Evolutionary conservation across 179 eudicot genomes (phyloP), one percentile per base, ranked within the genome.

Genomic region (Dionaea muscipula): DNA sequence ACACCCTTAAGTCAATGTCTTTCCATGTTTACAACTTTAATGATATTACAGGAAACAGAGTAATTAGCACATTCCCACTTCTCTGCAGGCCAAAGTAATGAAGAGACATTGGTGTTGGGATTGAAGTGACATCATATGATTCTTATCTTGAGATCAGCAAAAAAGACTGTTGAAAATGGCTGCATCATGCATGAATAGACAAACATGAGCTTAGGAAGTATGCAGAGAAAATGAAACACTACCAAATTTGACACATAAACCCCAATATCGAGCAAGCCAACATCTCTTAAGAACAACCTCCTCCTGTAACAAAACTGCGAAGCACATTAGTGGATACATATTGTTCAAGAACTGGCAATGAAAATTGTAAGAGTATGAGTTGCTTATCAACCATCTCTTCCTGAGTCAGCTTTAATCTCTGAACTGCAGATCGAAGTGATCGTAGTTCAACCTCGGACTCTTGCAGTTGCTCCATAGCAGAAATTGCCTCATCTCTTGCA

Each of bases 231-330:
- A n/a, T n/a, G n/a, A 47, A 18, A 53, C 45, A 2, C 69, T 89
- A 89, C 97, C 97, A 75, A 75, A 71, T 56, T 40, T 56, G 56
- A 80, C 81, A 49, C 88, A 84, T 72, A 91, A 63, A 61, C 77
- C 75, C 98, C 98, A 91, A 67, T 79, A 82, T 24, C 88, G 84
- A 60, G 98, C 84, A 70, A 91, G 94, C 98, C 98, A 91, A 54
- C 98, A 91, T 66, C 89, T 84, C 86, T 91, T 91, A 55, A 91
- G 88, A 74, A 84, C 84, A 47, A 91, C 94, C 78, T 91, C 98
- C 75, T 87, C 98, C 98, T 86, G 64, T 57, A 60, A 39, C 59
- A 57, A 76, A 61, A 66, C 63, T 58, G 61, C 57, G 65, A 74
- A 65, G 60, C 63, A 61, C 56, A 62, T 73, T 65, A 81, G 58